Conservation (phyloP, 2,329 filamentous ascomycete genomes). For the Paracamarosporium sp. region DNA sequence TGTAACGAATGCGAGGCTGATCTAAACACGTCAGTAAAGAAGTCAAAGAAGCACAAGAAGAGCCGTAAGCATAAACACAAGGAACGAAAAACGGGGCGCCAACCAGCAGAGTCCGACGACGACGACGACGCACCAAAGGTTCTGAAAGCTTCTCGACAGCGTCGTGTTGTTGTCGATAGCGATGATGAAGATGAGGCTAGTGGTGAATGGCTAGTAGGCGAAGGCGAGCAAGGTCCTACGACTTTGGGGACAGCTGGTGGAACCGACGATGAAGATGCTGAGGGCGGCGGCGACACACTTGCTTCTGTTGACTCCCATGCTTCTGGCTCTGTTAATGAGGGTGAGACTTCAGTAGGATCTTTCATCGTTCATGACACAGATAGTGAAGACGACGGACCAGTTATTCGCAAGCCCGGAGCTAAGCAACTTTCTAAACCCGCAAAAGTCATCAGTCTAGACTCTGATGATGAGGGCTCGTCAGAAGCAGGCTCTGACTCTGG, state of each 20-base stretch:
- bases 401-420: constrained; percentile 21
- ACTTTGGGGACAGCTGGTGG: constrained; percentile 81
- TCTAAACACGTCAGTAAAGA: constrained; percentile 63
- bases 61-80: constrained; percentile 52
- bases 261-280: constrained; percentile 84
- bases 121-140: constrained; percentile 27
- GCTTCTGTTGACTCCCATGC: constrained; percentile 73
- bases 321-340: constrained; percentile 61
- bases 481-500: constrained; percentile 36
- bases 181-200: constrained; percentile 72
- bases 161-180: constrained; percentile 65
- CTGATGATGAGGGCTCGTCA: constrained; percentile 47
- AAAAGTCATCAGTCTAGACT: constrained; percentile 63
- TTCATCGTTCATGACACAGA: constrained; percentile 47
- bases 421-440: constrained; percentile 40
- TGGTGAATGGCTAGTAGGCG: constrained; percentile 80
- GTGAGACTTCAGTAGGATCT: constrained; percentile 46
- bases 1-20: constrained; percentile 81
- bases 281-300: constrained; percentile 83
- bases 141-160: constrained; percentile 34
- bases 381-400: constrained; percentile 46
- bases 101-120: constrained; percentile 48
- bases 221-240: constrained; percentile 66
- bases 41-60: constrained; percentile 54
- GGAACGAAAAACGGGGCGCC: constrained; percentile 47